These are phyloP conservation scores for Porpolomopsis calyptriformis DNA, from an alignment of 768 basidiomycete genomes.

Conservation along the genomic window DNA sequence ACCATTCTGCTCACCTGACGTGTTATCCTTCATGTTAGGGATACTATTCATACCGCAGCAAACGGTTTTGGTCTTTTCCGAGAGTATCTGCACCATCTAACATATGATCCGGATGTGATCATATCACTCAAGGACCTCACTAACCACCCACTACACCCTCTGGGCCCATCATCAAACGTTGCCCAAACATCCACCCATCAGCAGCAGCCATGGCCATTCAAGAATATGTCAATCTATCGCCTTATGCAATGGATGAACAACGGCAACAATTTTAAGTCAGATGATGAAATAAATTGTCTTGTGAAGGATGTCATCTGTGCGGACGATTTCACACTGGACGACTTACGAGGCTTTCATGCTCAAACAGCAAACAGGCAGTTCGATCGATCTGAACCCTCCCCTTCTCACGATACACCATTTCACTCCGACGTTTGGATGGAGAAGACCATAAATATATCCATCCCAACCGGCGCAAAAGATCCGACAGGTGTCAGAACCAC, in stretches of 20 bases:
- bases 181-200: too few relatives aligned
- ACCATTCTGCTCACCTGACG: too few relatives aligned
- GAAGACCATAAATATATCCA: constrained; percentile 8
- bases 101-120: too few relatives aligned
- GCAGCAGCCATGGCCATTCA: too few relatives aligned
- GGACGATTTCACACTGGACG: constrained; percentile 10
- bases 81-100: too few relatives aligned
- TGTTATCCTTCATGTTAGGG: too few relatives aligned
- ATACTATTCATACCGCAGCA: too few relatives aligned
- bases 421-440: constrained; percentile 11
- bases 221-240: not conserved
- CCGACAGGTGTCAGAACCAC: too few relatives aligned
- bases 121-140: too few relatives aligned
- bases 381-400: constrained; percentile 4
- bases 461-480: constrained; percentile 11
- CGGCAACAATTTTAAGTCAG: constrained; percentile 6
- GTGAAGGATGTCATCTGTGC: constrained; percentile 12
- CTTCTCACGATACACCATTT: not conserved
- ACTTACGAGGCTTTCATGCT: constrained; percentile 12
- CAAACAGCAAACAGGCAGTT: constrained; percentile 12
- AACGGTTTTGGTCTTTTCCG: too few relatives aligned
- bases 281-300: constrained; percentile 5
- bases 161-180: too few relatives aligned
- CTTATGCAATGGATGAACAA: not conserved
- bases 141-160: too few relatives aligned